Conservation (phyloP, 306 rosid genomes). For the Corylus americana region DNA sequence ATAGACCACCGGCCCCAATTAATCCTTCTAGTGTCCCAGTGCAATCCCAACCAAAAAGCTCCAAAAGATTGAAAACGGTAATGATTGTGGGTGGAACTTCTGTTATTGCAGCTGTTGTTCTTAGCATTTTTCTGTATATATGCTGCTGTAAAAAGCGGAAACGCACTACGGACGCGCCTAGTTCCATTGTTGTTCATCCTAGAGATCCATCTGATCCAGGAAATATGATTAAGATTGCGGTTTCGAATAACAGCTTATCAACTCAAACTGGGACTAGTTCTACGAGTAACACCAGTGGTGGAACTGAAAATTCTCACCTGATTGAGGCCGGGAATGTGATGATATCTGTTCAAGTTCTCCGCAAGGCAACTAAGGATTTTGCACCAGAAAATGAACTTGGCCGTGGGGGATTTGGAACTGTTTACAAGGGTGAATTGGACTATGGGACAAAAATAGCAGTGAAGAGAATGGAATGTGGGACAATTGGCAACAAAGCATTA, state of each 20-base stretch:
- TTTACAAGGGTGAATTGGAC: slow-evolving; percentile 79
- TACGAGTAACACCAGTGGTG: slow-evolving; percentile 46
- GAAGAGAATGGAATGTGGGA: slow-evolving; percentile 82
- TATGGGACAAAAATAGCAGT: slow-evolving; percentile 76
- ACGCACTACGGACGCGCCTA: slow-evolving; percentile 35
- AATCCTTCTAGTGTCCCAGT: slow-evolving; percentile 25
- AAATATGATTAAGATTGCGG: slow-evolving; percentile 54
- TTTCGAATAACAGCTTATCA: slow-evolving; percentile 53
- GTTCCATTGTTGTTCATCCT: slow-evolving; percentile 68
- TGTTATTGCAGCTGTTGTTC: slow-evolving; percentile 24
- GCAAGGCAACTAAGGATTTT: slow-evolving; percentile 62
- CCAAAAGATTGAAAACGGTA: slow-evolving; percentile 33
- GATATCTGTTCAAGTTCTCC: slow-evolving; percentile 67
- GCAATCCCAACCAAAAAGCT: slow-evolving; percentile 26
- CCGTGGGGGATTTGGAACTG: slow-evolving; percentile 85
- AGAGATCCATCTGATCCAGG: slow-evolving; percentile 56
- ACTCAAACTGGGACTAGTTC: slow-evolving; percentile 52
- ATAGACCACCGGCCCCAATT: slow-evolving; percentile 21
- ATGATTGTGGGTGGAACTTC: slow-evolving; percentile 33
- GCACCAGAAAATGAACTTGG: slow-evolving; percentile 73
- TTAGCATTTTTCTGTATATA: slow-evolving; percentile 37
- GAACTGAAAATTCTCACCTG: slow-evolving; percentile 46
- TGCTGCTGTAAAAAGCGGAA: slow-evolving; percentile 47
- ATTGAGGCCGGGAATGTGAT: slow-evolving; percentile 59
- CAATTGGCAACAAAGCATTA: slow-evolving; percentile 54